Evolutionary conservation across 345 rosid genomes (phyloP), one percentile per base, ranked within the genome.

Genomic region (Citrus cavaleriei): DNA sequence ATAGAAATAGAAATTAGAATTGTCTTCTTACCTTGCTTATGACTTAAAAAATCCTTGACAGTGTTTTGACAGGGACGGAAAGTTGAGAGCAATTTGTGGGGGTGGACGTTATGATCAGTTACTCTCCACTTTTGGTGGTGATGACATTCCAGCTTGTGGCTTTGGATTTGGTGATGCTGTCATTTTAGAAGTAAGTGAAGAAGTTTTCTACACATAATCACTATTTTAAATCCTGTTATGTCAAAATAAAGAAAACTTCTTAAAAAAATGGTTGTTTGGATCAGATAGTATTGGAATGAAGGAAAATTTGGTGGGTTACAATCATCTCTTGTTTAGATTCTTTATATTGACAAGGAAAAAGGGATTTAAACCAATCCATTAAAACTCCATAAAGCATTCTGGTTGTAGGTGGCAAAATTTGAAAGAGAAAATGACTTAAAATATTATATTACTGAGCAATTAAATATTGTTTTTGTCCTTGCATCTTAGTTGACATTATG

Each of bases 131-230:
- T 95, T 87, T 86, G 99, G 99, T 30, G 97, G 97, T 79, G 97
- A 92, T 82, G 98, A 93, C 83, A 55, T 89, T 75, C 98, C 99
- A 46, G 99, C 98, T 59, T 95, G 99, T 84, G 99, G 99, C 78
- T 95, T 95, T 84, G 98, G 98, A 77, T 95, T 95, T 67, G 98
- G 99, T 5, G 97, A 95, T 85, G 99, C 99, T 72, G 99, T 95
- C 28, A 86, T 95, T 25, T 83, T 92, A 37, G 99, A 95, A 86
- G 99, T 93, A 91, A 86, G 91, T 82, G 79, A 66, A 70, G 37
- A 66, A 68, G 34, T 73, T 38, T 70, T 32, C 35, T 30, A 14
- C 27, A 13, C 8, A 13, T 46, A 14, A 32, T 65, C 6, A 4
- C 30, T 22, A 5, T 42, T 13, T 57, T 77, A 16, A 54, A 55